Percentiles rank a stretch among this genome's conserved stretches.
phyloP scores from a whole-genome alignment of 2,329 filamentous ascomycete genomes.

The Aureobasidium sp. region DNA sequence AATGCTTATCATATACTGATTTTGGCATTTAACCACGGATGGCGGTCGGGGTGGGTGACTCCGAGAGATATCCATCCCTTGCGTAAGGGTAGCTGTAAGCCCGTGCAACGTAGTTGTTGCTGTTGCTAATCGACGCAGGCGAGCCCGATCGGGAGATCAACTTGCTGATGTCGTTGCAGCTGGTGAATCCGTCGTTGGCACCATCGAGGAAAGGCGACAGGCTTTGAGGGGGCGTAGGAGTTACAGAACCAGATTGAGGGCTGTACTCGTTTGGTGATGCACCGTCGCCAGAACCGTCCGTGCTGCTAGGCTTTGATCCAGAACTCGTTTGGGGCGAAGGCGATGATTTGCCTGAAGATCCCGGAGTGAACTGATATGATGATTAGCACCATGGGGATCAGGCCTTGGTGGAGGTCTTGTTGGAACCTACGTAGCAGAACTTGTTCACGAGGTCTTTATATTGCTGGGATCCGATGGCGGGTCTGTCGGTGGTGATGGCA shows the following conservation, averaged over 20 bases:
- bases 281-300: slow-evolving; percentile 15
- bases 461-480: slow-evolving; percentile 73
- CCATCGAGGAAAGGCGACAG: slow-evolving; percentile 24
- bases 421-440: slow-evolving; percentile 97
- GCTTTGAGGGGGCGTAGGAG: slow-evolving; percentile 15
- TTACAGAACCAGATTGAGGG: slow-evolving; percentile 17
- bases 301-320: slow-evolving; percentile 7
- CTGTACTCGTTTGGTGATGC: slow-evolving; percentile 12
- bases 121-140: slow-evolving; percentile 24
- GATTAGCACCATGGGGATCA: slow-evolving; percentile 35
- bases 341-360: slow-evolving; percentile 18
- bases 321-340: slow-evolving; percentile 17
- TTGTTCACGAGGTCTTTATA: slow-evolving; percentile 98
- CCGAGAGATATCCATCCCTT: slow-evolving; percentile 29
- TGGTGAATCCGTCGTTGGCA: slow-evolving; percentile 21
- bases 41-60: slow-evolving; percentile 29
- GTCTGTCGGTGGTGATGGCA: slow-evolving; percentile 54
- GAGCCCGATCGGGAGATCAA: slow-evolving; percentile 26
- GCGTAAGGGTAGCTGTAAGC: slow-evolving; percentile 31
- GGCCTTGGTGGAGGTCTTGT: slow-evolving; percentile 28
- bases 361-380: slow-evolving; percentile 21
- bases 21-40: slow-evolving; percentile 26
- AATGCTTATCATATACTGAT: background rate
- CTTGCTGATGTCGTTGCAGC: slow-evolving; percentile 21
- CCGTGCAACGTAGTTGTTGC: slow-evolving; percentile 22